phyloP scores from a whole-genome alignment of 2,329 filamentous ascomycete genomes.

The Cadophora gregata region DNA sequence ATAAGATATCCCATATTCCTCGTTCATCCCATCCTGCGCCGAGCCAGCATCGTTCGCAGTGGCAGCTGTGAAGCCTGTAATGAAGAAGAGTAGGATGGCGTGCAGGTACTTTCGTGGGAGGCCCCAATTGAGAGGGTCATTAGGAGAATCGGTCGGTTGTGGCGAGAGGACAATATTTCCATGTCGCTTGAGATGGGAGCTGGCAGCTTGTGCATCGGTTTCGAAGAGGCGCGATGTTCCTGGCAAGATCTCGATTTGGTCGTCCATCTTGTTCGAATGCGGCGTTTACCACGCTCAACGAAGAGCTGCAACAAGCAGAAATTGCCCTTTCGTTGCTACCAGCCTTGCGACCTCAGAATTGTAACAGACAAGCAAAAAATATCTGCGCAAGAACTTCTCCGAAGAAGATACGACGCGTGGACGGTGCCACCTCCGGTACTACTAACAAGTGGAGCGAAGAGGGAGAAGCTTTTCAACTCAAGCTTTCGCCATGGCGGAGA shows the following conservation, averaged over 20 bases:
- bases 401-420: not conserved
- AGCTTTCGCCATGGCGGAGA: not conserved
- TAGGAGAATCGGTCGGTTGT: slow-evolving; percentile 57
- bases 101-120: slow-evolving; percentile 56
- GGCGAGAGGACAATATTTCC: slow-evolving; percentile 58
- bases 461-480: slow-evolving; percentile 2
- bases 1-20: slow-evolving; percentile 57
- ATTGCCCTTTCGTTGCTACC: not conserved
- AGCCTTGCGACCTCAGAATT: slow-evolving; percentile 1
- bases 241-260: slow-evolving; percentile 17
- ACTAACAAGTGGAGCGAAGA: slow-evolving; percentile 11
- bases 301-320: not conserved
- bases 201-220: slow-evolving; percentile 27
- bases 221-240: slow-evolving; percentile 33
- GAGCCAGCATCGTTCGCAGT: slow-evolving; percentile 61
- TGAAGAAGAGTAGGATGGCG: slow-evolving; percentile 56
- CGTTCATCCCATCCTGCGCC: slow-evolving; percentile 56
- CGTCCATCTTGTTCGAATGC: not conserved
- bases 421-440: not conserved
- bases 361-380: slow-evolving; percentile 5
- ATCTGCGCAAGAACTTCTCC: not conserved
- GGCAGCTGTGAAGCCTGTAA: slow-evolving; percentile 60
- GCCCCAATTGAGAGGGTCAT: slow-evolving; percentile 60
- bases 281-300: not conserved
- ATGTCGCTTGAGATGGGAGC: slow-evolving; percentile 36